Conservation (phyloP, 2,329 filamentous ascomycete species). For the Thelonectria olida region DNA sequence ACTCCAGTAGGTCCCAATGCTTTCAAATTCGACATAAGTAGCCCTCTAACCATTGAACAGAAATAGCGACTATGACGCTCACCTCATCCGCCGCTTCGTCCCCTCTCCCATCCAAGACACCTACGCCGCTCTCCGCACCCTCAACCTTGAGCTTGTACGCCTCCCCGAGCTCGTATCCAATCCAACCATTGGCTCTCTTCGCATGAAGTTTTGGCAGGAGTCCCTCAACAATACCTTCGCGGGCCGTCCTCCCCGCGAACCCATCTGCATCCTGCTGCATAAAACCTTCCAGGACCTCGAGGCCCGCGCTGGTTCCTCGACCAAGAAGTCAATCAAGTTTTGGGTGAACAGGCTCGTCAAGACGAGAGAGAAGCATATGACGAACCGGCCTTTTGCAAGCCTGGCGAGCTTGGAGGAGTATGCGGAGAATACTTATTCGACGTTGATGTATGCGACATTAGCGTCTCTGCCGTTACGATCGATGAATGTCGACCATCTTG, state of each 20-base stretch:
- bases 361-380: constrained; percentile 83
- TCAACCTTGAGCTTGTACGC: constrained; percentile 91
- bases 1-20: constrained; percentile 52
- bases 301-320: constrained; percentile 51
- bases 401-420: constrained; percentile 84
- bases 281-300: constrained; percentile 73
- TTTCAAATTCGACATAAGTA: background rate
- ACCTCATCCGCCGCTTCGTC: constrained; percentile 86
- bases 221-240: constrained; percentile 81
- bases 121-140: constrained; percentile 88
- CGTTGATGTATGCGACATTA: constrained; percentile 87
- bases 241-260: constrained; percentile 85
- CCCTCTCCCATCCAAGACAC: constrained; percentile 78
- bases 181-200: constrained; percentile 85
- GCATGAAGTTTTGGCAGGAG: constrained; percentile 95
- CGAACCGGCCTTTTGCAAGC: constrained; percentile 81
- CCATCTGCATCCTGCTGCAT: constrained; percentile 85
- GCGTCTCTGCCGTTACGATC: constrained; percentile 82
- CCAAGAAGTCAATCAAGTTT: constrained; percentile 67
- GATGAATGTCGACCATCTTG: constrained; percentile 88
- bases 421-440: constrained; percentile 94
- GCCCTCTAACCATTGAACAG: constrained; percentile 54
- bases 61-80: constrained; percentile 88
- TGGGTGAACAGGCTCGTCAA: constrained; percentile 82
- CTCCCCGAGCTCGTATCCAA: constrained; percentile 91